Conservation (phyloP, 805 yeast genomes). For the Crinitomyces ghanaensis region DNA sequence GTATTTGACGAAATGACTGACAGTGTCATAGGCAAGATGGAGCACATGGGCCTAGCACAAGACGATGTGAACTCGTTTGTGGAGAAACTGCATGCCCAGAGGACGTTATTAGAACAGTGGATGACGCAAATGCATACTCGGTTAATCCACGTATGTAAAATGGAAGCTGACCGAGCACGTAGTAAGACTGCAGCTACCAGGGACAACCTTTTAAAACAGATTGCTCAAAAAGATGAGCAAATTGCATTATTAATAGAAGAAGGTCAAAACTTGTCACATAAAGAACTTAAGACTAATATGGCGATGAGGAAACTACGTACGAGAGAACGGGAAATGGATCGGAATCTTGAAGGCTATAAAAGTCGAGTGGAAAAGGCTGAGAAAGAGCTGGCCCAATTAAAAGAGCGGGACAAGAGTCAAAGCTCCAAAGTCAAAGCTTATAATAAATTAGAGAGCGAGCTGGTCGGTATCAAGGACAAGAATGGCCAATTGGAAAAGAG, state of each 20-base stretch:
- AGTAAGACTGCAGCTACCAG: slow-evolving; percentile 6
- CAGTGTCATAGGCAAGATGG: no score
- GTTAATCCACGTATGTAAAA: slow-evolving; percentile 23
- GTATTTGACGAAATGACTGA: no score
- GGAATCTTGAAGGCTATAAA: slow-evolving; percentile 20
- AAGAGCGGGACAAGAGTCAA: slow-evolving; percentile 14
- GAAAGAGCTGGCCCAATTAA: slow-evolving; percentile 30
- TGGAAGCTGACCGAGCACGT: slow-evolving; percentile 17
- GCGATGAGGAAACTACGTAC: slow-evolving; percentile 51
- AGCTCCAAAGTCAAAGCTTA: slow-evolving; percentile 11
- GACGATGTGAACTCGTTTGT: no score
- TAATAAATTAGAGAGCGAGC: slow-evolving; percentile 9
- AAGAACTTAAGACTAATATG: slow-evolving; percentile 58
- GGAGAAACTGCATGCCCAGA: no score
- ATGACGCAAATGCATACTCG: no score
- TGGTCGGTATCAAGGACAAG: slow-evolving; percentile 8
- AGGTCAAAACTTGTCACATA: slow-evolving; percentile 60
- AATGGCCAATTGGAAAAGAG: slow-evolving; percentile 19
- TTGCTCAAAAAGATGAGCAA: slow-evolving; percentile 43
- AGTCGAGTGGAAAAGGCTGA: slow-evolving; percentile 22
- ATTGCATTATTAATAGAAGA: slow-evolving; percentile 60
- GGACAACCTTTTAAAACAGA: slow-evolving; percentile 23
- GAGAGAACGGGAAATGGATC: slow-evolving; percentile 33
- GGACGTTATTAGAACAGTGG: no score
- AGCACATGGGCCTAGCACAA: no score